These are phyloP conservation scores for Alternaria ventricosa DNA, from an alignment of 2,329 filamentous ascomycete genomes.

Conservation along the genomic window DNA sequence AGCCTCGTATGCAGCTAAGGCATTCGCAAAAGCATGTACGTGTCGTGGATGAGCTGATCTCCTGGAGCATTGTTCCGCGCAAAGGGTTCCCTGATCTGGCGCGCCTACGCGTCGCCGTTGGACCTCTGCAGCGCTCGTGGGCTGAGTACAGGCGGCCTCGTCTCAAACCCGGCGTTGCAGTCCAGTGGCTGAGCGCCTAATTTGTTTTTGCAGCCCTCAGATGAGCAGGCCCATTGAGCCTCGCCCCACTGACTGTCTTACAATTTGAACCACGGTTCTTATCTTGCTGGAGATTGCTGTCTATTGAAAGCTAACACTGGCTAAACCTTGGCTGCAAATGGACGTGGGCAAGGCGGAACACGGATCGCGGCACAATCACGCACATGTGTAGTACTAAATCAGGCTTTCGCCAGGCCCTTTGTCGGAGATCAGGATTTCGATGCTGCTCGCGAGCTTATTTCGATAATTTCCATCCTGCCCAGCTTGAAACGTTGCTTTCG, in stretches of 20 bases:
- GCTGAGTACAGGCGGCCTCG: slow-evolving; percentile 4
- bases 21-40: slow-evolving; percentile 9
- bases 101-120: slow-evolving; percentile 17
- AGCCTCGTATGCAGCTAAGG: slow-evolving; percentile 27
- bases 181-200: slow-evolving; percentile 25
- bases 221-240: slow-evolving; percentile 16
- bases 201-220: slow-evolving; percentile 16
- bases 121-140: slow-evolving; percentile 2
- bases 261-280: slow-evolving; percentile 9
- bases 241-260: slow-evolving; percentile 7
- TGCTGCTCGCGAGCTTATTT: slow-evolving; percentile 5
- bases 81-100: slow-evolving; percentile 7
- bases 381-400: not conserved
- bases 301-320: slow-evolving; percentile 2
- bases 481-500: slow-evolving; percentile 28
- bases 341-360: not conserved
- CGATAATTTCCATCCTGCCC: slow-evolving; percentile 11
- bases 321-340: not conserved
- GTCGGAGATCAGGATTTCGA: slow-evolving; percentile 7
- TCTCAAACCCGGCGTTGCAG: slow-evolving; percentile 7
- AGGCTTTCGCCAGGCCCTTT: not conserved
- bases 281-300: slow-evolving; percentile 8
- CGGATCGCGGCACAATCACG: not conserved
- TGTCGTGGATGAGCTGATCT: slow-evolving; percentile 7
- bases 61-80: slow-evolving; percentile 3